These are phyloP conservation scores for Clarireedia homoeocarpa DNA, from an alignment of 2,329 filamentous ascomycete species.

Conservation along the genomic window DNA sequence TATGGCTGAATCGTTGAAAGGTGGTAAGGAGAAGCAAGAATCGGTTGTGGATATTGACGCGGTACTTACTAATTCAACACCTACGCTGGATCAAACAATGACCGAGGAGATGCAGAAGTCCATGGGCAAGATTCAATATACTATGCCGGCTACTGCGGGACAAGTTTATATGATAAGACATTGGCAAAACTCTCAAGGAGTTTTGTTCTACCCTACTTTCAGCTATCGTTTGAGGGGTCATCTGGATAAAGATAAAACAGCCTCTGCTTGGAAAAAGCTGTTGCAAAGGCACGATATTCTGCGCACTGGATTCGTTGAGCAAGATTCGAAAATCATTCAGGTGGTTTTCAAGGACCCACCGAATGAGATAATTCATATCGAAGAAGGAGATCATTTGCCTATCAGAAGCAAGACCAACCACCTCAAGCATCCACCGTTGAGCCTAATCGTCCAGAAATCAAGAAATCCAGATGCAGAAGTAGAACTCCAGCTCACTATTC, in stretches of 20 bases:
- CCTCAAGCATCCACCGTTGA: conserved; percentile 20
- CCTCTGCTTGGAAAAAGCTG: conserved; percentile 54
- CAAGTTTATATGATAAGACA: conserved; percentile 74
- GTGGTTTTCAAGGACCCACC: conserved; percentile 40
- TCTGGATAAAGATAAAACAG: conserved; percentile 35
- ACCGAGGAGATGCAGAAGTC: conserved; percentile 36
- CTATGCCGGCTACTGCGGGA: conserved; percentile 66
- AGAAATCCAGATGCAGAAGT: not conserved
- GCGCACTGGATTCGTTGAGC: conserved; percentile 52
- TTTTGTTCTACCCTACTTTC: conserved; percentile 69
- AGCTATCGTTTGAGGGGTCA: conserved; percentile 39
- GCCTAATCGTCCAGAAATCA: conserved; percentile 17
- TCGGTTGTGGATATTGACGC: conserved; percentile 31
- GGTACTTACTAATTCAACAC: conserved; percentile 35
- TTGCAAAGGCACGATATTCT: conserved; percentile 53
- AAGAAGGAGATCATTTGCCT: conserved; percentile 4
- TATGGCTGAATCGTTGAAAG: conserved; percentile 43
- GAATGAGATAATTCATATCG: conserved; percentile 29
- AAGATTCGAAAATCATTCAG: conserved; percentile 53
- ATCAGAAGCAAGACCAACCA: conserved; percentile 7
- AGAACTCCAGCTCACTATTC: conserved; percentile 50
- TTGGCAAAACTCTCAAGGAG: conserved; percentile 61
- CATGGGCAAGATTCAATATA: conserved; percentile 34
- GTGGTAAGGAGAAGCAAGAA: not conserved
- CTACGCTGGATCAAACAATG: conserved; percentile 31